Evolutionary conservation across 495 filamentous ascomycete genomes (phyloP), one percentile per base, ranked within the genome.

Genomic region (Podospora australis): DNA sequence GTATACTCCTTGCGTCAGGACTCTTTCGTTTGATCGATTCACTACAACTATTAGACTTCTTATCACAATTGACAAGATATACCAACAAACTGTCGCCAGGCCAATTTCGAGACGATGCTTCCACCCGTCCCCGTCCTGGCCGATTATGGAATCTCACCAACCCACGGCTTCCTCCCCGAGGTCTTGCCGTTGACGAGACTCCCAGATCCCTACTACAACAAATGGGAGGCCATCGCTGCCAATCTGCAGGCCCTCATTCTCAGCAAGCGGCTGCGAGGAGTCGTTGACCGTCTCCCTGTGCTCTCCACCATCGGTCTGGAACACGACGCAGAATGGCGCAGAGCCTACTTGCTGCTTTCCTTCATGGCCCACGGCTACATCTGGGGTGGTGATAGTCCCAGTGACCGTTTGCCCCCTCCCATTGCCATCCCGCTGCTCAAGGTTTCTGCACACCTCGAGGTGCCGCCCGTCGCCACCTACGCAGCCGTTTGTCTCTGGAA

Each of bases 381-480:
- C 50, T 99, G 92, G 92, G 86, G 88, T 58, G 90, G 89, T 63
- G 80, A 90, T 52, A 78, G 71, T 54, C 91, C 94, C 36, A 77
- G 74, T 42, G 69, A 98, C 83, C 81, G 78, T 61, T 78, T 99
- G 44, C 92, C 92, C 36, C 82, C 88, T 14, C 71, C 87, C 52
- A 78, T 99, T 49, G 87, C 90, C 10, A 78, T 88, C 22, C 92
- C 92, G 4, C 79, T 95, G 55, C 76, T 92, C 21, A 59, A 81
- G 55, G 77, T 91, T 14, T 96, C 88, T 51, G 70, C 79, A 22
- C 79, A 84, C 48, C 81, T 99, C 17, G 88, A 95, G 52, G 70
- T 99, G 34, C 90, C 90, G 16, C 87, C 90, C 2, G 92, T 99
- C 24, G 94, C 92, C 44, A 96, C 94, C 24, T 99, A 96, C 60